Evolutionary conservation across 2,329 filamentous ascomycete genomes (phyloP), one percentile per base, ranked within the genome.

Genomic region (Cytospora paraplurivora): DNA sequence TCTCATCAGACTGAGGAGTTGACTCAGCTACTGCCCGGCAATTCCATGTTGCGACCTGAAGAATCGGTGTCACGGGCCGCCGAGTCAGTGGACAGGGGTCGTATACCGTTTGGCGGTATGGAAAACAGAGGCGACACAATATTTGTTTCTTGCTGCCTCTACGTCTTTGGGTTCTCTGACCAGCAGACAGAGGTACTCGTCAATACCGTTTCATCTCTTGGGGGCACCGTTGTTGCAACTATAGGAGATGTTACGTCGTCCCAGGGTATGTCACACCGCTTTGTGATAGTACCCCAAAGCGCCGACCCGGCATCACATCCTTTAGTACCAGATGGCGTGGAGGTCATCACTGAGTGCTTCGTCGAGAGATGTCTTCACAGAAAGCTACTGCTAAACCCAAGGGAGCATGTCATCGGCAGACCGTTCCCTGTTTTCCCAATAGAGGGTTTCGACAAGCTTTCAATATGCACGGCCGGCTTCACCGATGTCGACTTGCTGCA

Each of bases 261-360:
- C 1, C 70, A 73, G 4, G 70, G 69, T 59, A 71, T 59, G 66
- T 27, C 59, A 71, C 59, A 67, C 72, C 78, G 81, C 13, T 84
- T 85, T 66, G 70, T 86, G 37, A 76, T 87, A 51, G 83, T 87
- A 1, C 83, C 84, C 2, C 85, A 87, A 65, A 72, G 70, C 8
- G 81, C 82, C 0, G 76, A 77, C 15, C 76, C 81, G 1, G 75
- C 79, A 1, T 76, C 77, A 0, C 81, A 82, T 53, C 83, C 79
- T 1, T 35, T 52, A 1, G 67, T 76, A 4, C 74, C 75, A 5
- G 73, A 77, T 54, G 78, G 74, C 34, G 71, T 85, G 8, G 73
- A 81, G 57, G 73, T 84, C 51, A 87, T 96, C 37, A 98, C 93
- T 12, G 93, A 97, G 72, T 96, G 95, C 82, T 99, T 94, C 84